These are phyloP conservation scores for Triticum timopheevii DNA, from an alignment of 176 grass and related monocot genomes.

Conservation along the genomic window DNA sequence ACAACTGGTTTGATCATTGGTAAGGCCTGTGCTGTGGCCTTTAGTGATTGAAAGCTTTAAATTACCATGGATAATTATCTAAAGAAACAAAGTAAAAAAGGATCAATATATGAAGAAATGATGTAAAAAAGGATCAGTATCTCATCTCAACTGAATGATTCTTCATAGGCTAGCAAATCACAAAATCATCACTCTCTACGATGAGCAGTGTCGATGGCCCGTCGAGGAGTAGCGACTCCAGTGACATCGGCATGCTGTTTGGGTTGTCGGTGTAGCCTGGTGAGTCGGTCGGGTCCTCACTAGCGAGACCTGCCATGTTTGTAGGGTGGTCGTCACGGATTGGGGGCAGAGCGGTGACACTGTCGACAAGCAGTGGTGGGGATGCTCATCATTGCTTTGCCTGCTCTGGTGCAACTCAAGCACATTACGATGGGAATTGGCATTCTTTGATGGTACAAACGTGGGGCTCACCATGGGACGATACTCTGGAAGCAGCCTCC, in stretches of 20 bases:
- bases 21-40: background rate
- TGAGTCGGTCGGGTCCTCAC: background rate
- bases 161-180: slow-evolving; percentile 12
- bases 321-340: background rate
- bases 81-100: background rate
- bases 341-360: background rate
- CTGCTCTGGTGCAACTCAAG: slow-evolving; percentile 42
- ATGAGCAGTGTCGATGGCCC: slow-evolving; percentile 26
- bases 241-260: background rate
- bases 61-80: background rate
- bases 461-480: slow-evolving; percentile 63
- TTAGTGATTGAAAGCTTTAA: background rate
- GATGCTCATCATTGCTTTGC: background rate
- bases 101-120: background rate
- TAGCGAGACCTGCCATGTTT: background rate
- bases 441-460: slow-evolving; percentile 56
- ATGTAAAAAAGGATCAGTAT: background rate
- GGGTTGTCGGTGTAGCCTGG: background rate
- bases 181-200: slow-evolving; percentile 38
- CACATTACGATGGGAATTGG: slow-evolving; percentile 64
- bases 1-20: background rate
- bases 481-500: slow-evolving; percentile 80
- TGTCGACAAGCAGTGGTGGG: background rate
- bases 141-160: slow-evolving; percentile 33
- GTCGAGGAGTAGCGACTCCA: slow-evolving; percentile 39